A percentile compares a stretch with the other conserved stretches of the same genome.
Evolutionary conservation across 1,284 basidiomycete species (phyloP).

Genomic region (Tilletia setariae): DNA sequence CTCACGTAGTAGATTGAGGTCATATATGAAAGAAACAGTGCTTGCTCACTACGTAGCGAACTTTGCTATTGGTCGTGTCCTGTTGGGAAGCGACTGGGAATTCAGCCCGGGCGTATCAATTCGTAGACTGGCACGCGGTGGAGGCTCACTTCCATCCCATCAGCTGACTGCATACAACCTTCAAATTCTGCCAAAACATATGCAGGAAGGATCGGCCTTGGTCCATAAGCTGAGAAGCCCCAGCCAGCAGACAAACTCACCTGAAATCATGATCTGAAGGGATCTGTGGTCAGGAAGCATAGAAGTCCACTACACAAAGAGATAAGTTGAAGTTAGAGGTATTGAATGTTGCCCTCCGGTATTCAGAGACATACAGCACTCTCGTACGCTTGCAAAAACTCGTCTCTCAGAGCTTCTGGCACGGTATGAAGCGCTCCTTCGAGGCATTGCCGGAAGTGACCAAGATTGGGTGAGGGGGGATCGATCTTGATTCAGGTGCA

Average conservation of each 20-base stretch:
- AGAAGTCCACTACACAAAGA: background rate
- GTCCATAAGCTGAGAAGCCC: background rate
- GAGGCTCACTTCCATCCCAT: background rate
- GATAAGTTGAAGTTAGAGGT: background rate
- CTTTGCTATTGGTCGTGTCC: background rate
- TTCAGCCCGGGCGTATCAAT: background rate
- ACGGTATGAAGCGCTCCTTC: background rate
- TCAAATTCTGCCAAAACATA: background rate
- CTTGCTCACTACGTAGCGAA: conserved; percentile 4
- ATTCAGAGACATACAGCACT: background rate
- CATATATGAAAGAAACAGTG: background rate
- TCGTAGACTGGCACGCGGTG: background rate
- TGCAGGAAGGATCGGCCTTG: background rate
- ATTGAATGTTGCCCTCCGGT: background rate
- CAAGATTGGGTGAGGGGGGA: background rate
- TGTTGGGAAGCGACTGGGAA: background rate
- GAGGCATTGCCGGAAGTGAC: conserved; percentile 7
- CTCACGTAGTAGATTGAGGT: no score
- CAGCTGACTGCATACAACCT: background rate
- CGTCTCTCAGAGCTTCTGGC: background rate
- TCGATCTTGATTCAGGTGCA: background rate
- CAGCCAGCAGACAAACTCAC: background rate
- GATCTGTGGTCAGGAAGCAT: background rate
- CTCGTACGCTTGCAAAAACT: background rate
- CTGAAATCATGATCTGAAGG: background rate